phyloP scores from a whole-genome alignment of 805 yeast species.

The Kodamaea sagamina region DNA sequence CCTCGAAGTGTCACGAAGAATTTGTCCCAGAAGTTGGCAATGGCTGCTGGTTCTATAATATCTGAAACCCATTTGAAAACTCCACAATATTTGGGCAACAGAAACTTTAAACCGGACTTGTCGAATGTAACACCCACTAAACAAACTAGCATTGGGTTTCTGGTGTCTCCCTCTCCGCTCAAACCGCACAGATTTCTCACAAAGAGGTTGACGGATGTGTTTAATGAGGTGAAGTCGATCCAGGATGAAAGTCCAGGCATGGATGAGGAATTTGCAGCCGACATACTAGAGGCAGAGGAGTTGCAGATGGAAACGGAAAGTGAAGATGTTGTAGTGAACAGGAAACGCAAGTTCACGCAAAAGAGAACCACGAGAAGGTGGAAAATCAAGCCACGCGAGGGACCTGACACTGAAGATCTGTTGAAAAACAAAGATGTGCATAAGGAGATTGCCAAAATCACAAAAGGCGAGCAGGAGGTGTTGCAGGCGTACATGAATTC shows the following conservation, averaged over 20 bases:
- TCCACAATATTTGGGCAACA: background rate
- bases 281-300: conserved; percentile 7
- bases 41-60: background rate
- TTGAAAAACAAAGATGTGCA: conserved; percentile 45
- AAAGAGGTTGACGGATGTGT: conserved; percentile 45
- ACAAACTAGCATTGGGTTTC: conserved; percentile 23
- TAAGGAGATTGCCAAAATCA: conserved; percentile 37
- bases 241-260: conserved; percentile 18
- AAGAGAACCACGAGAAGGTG: conserved; percentile 55
- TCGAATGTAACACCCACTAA: conserved; percentile 8
- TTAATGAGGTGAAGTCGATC: conserved; percentile 46
- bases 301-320: conserved; percentile 14
- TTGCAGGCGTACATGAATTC: conserved; percentile 25
- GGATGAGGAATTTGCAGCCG: conserved; percentile 18
- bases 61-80: no score
- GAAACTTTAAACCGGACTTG: background rate
- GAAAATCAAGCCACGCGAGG: conserved; percentile 45
- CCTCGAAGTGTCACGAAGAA: conserved; percentile 1
- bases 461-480: conserved; percentile 28
- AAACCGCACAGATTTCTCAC: conserved; percentile 34
- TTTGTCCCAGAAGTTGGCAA: conserved; percentile 11
- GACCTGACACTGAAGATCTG: conserved; percentile 26
- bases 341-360: conserved; percentile 43
- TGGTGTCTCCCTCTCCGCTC: conserved; percentile 50
- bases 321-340: conserved; percentile 10